phyloP scores from a whole-genome alignment of 306 rosid species.

The Citrullus colocynthis region DNA sequence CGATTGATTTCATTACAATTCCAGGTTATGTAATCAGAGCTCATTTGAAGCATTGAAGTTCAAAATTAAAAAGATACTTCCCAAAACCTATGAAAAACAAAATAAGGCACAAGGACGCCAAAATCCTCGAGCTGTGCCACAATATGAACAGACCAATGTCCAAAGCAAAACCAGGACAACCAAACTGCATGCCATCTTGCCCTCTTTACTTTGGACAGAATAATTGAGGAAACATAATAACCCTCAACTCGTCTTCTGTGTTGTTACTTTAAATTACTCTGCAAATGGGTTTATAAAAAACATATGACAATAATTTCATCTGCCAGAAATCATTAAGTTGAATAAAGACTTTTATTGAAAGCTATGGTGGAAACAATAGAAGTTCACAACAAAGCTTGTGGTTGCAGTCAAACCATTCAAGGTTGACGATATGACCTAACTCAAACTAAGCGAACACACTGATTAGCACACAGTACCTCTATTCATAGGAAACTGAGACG shows the following conservation, averaged over 20 bases:
- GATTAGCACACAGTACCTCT: not conserved
- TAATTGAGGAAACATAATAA: not conserved
- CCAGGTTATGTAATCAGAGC: too few species aligned
- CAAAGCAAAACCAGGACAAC: not conserved
- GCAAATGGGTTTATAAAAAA: not conserved
- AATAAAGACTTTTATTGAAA: too few species aligned
- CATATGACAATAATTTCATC: not conserved
- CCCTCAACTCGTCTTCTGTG: not conserved
- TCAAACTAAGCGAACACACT: not conserved
- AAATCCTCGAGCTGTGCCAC: not conserved
- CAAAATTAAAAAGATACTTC: not conserved
- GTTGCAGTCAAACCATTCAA: not conserved
- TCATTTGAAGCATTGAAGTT: not conserved
- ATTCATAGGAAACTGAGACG: not conserved
- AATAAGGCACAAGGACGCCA: not conserved
- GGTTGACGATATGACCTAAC: not conserved
- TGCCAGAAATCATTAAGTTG: not conserved
- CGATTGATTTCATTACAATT: too few species aligned
- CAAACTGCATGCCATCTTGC: not conserved
- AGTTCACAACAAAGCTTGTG: not conserved
- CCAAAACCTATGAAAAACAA: not conserved
- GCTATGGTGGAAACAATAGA: not conserved
- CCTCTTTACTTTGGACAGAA: not conserved
- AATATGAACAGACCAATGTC: not conserved
- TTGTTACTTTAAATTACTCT: not conserved